phyloP scores from a whole-genome alignment of 768 basidiomycete genomes.

The Serendipita sp. region DNA sequence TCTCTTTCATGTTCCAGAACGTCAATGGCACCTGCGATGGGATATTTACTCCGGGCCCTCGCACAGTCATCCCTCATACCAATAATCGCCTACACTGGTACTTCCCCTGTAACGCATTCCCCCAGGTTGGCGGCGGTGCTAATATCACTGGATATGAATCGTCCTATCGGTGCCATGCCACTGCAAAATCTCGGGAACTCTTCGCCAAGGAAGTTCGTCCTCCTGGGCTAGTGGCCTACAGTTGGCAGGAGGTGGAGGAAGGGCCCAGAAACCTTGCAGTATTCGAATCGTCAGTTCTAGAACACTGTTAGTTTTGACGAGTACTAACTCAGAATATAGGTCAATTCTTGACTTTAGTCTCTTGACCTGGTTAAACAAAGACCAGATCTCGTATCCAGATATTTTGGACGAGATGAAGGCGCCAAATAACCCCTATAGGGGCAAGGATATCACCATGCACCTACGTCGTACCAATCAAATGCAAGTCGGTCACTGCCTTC shows the following conservation, averaged over 20 bases:
- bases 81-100: constrained; percentile 73
- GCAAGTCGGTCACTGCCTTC: constrained; percentile 60
- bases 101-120: constrained; percentile 89
- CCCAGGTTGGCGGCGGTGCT: constrained; percentile 47
- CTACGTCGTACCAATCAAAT: constrained; percentile 58
- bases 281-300: constrained; percentile 64
- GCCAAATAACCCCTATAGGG: constrained; percentile 56
- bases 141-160: constrained; percentile 58
- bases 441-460: constrained; percentile 77
- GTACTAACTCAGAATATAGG: constrained; percentile 26
- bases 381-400: constrained; percentile 68
- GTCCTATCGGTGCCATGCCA: constrained; percentile 58
- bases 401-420: constrained; percentile 66
- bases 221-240: constrained; percentile 83
- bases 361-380: constrained; percentile 66
- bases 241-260: constrained; percentile 72
- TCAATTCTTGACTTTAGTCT: constrained; percentile 78
- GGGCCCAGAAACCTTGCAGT: constrained; percentile 72
- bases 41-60: constrained; percentile 54
- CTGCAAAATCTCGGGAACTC: constrained; percentile 33
- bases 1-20: constrained; percentile 85
- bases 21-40: constrained; percentile 70
- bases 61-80: constrained; percentile 52
- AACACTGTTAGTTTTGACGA: constrained; percentile 9
- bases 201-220: constrained; percentile 33